phyloP scores from a whole-genome alignment of 331 rosid genomes.

The Dryas integrifolia region DNA sequence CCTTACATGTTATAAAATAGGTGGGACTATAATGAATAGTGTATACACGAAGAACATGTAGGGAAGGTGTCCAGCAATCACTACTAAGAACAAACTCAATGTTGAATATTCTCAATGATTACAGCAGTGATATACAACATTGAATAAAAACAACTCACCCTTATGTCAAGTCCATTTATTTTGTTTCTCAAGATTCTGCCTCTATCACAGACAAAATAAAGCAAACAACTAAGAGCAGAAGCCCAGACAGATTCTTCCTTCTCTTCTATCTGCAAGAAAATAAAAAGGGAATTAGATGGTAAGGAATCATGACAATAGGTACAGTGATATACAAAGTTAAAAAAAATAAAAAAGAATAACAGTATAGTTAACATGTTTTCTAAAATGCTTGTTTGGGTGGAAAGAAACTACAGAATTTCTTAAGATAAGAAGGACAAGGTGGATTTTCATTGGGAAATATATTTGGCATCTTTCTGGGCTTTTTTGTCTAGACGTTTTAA shows the following conservation, averaged over 20 bases:
- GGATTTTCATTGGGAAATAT: not conserved
- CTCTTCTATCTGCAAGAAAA: slow-evolving; percentile 69
- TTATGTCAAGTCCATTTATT: slow-evolving; percentile 86
- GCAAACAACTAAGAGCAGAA: slow-evolving; percentile 96
- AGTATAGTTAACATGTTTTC: not conserved
- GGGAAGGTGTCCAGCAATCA: not conserved
- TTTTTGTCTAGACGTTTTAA: not conserved
- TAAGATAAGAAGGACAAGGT: not conserved
- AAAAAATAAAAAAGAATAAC: not conserved
- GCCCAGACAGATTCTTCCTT: slow-evolving; percentile 97
- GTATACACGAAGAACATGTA: not conserved
- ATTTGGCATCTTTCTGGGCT: not conserved
- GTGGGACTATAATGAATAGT: not conserved
- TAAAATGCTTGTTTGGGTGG: not conserved
- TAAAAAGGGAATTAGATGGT: slow-evolving; percentile 20
- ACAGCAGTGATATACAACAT: not conserved
- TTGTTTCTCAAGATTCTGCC: slow-evolving; percentile 83
- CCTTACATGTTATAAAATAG: not conserved
- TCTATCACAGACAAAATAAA: slow-evolving; percentile 92
- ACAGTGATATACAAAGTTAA: not conserved
- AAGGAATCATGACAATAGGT: slow-evolving; percentile 16
- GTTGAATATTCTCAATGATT: not conserved
- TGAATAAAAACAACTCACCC: slow-evolving; percentile 57
- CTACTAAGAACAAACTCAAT: not conserved
- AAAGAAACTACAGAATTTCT: not conserved